phyloP scores from a whole-genome alignment of 164 flowering plant genomes.

The Vitis vinifera region ASM3070453v1 NC_081823.1:588501-589000 shows the following conservation, averaged over 20 bases:
- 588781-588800: slow-evolving; percentile 83
- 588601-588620: slow-evolving; percentile 89
- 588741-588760: slow-evolving; percentile 94
- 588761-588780: slow-evolving; percentile 83
- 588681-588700: slow-evolving; percentile 89
- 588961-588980: slow-evolving; percentile 96
- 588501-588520: no score
- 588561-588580: no score
- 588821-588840: slow-evolving; percentile 67
- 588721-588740: slow-evolving; percentile 71
- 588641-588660: slow-evolving; percentile 76
- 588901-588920: slow-evolving; percentile 73
- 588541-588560: slow-evolving; percentile 10
- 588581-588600: slow-evolving; percentile 69
- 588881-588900: slow-evolving; percentile 74
- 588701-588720: slow-evolving; percentile 91
- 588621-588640: slow-evolving; percentile 91
- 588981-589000: slow-evolving; percentile 96
- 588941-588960: slow-evolving; percentile 91
- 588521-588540: no score
- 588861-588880: slow-evolving; percentile 69
- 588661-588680: slow-evolving; percentile 81
- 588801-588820: slow-evolving; percentile 89
- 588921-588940: slow-evolving; percentile 91
- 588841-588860: slow-evolving; percentile 83